phyloP scores from a whole-genome alignment of 2,329 filamentous ascomycete species.

The Alternaria consortialis region DNA sequence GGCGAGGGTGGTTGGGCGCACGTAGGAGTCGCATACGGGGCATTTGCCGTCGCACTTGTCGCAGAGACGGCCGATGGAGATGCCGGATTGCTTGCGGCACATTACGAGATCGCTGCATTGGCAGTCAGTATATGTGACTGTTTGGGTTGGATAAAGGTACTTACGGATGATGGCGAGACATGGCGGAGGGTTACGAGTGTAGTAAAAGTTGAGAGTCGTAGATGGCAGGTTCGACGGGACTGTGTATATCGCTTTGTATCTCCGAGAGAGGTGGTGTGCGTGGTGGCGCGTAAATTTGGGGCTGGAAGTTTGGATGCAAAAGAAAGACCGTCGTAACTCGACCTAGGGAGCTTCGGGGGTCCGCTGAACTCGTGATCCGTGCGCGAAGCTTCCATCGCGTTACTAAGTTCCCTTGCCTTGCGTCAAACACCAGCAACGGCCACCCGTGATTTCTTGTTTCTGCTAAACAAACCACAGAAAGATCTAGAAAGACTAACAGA shows the following conservation, averaged over 20 bases:
- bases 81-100: conserved; percentile 98
- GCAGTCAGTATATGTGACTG: conserved; percentile 16
- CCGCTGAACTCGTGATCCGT: conserved; percentile 33
- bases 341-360: conserved; percentile 16
- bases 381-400: conserved; percentile 34
- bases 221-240: too few species aligned
- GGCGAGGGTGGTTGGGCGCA: conserved; percentile 94
- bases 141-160: conserved; percentile 43
- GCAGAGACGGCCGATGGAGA: conserved; percentile 97
- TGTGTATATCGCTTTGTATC: background rate
- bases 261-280: background rate
- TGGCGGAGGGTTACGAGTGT: conserved; percentile 52
- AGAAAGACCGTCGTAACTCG: conserved; percentile 11
- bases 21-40: conserved; percentile 98
- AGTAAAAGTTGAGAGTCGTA: background rate
- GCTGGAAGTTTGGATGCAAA: conserved; percentile 20
- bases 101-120: conserved; percentile 86
- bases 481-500: background rate
- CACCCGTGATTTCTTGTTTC: conserved; percentile 1
- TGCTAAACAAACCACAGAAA: background rate
- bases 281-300: conserved; percentile 9
- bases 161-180: conserved; percentile 95
- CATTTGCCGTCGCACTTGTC: conserved; percentile 99
- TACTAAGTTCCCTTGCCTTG: conserved; percentile 11
- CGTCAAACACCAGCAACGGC: background rate